phyloP scores from a whole-genome alignment of 257 asterid genomes.

The Eustoma russellianum region DNA sequence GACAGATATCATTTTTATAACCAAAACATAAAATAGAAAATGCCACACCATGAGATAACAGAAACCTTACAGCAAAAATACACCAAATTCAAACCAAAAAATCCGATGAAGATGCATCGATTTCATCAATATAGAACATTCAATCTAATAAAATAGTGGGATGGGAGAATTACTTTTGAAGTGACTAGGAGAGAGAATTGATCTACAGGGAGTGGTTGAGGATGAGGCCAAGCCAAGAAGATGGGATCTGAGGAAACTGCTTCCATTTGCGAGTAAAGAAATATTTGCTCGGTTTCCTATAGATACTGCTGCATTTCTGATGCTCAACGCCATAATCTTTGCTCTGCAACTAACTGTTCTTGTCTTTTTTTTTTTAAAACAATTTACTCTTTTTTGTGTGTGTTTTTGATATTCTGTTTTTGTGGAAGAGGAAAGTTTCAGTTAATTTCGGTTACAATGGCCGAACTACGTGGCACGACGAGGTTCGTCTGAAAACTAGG shows the following conservation, averaged over 20 bases:
- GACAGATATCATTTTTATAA: too few relatives aligned
- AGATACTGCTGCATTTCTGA: conserved; percentile 24
- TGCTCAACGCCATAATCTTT: conserved; percentile 41
- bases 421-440: background rate
- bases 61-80: background rate
- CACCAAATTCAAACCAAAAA: background rate
- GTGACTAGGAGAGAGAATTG: conserved; percentile 16
- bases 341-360: too few relatives aligned
- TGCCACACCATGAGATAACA: too few relatives aligned
- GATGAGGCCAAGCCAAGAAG: conserved; percentile 11
- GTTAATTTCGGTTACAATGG: conserved; percentile 4
- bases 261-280: conserved; percentile 10
- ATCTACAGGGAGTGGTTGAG: conserved; percentile 14
- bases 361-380: too few relatives aligned
- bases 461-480: conserved; percentile 35
- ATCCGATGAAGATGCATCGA: background rate
- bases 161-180: conserved; percentile 29
- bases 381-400: background rate
- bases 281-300: conserved; percentile 34
- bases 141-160: background rate
- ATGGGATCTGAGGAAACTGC: conserved; percentile 22
- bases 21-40: too few relatives aligned
- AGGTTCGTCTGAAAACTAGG: background rate
- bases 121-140: background rate
- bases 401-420: background rate